Evolutionary conservation across 2,329 filamentous ascomycete genomes (phyloP).

Genomic region (Apiospora saccharicola): DNA sequence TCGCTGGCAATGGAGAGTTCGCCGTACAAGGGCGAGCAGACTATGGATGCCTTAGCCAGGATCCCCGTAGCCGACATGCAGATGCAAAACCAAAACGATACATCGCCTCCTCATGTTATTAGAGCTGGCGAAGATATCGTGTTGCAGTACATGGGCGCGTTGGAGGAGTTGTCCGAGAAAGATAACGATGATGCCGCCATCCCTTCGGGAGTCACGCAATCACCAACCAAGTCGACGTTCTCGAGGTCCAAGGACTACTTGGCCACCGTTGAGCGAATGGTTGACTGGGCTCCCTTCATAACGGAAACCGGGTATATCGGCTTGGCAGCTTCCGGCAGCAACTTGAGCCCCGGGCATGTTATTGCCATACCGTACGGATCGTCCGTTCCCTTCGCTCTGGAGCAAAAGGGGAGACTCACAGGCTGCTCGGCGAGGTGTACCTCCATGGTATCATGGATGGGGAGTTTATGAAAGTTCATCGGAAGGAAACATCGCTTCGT

Average conservation of each 20-base stretch:
- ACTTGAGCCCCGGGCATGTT: neutral
- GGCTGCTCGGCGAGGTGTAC: slow-evolving; percentile 20
- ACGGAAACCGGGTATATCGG: slow-evolving; percentile 18
- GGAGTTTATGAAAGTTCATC: slow-evolving; percentile 25
- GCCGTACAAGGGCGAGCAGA: neutral
- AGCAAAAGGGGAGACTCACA: neutral
- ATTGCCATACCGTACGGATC: neutral
- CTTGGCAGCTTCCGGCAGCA: neutral
- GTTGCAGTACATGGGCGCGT: neutral
- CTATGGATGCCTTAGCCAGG: neutral
- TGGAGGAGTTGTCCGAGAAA: neutral
- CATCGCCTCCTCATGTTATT: neutral
- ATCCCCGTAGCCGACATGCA: neutral
- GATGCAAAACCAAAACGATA: neutral
- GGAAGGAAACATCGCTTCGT: neutral
- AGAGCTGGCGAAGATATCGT: neutral
- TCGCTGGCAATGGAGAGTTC: neutral
- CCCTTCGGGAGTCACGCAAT: neutral
- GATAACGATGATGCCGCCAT: neutral
- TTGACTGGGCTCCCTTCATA: neutral
- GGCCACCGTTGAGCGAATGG: neutral
- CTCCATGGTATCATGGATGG: slow-evolving; percentile 24
- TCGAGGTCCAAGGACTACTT: neutral
- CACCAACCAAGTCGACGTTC: neutral
- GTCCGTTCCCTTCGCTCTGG: neutral